phyloP scores from a whole-genome alignment of 176 grass and related monocot species.

The Juncus effusus region DNA sequence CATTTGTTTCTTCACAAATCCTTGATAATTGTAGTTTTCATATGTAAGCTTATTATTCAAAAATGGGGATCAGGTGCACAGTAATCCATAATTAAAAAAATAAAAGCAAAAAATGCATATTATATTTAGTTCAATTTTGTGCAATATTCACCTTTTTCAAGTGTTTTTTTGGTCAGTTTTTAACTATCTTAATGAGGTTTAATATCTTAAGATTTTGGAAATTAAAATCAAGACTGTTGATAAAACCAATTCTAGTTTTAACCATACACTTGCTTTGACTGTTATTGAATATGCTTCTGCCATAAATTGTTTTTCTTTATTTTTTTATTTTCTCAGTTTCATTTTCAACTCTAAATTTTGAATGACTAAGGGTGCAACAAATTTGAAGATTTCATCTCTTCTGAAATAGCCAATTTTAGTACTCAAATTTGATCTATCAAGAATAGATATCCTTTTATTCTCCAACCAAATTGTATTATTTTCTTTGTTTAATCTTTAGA shows the following conservation, averaged over 20 bases:
- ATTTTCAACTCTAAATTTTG: not conserved
- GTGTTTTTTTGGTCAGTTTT: not conserved
- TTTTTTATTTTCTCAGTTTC: not conserved
- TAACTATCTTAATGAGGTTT: not conserved
- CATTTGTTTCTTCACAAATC: no score
- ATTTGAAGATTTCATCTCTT: not conserved
- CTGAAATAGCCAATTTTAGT: no score
- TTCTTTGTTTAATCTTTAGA: no score
- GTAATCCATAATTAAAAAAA: not conserved
- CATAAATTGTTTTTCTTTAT: slow-evolving; percentile 49
- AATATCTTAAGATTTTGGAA: slow-evolving; percentile 44
- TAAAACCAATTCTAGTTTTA: slow-evolving; percentile 38
- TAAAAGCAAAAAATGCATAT: not conserved
- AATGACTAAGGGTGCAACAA: not conserved
- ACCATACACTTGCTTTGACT: slow-evolving; percentile 67
- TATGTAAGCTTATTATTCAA: not conserved
- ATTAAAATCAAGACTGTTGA: slow-evolving; percentile 29
- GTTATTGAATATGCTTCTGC: slow-evolving; percentile 88
- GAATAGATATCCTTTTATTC: no score
- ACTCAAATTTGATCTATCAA: no score
- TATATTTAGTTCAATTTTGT: not conserved
- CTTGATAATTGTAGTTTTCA: no score
- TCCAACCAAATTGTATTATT: no score
- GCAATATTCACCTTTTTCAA: not conserved
- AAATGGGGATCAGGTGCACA: not conserved